These are phyloP conservation scores for Ceratonia siliqua DNA, from an alignment of 306 rosid genomes.

Conservation along the genomic window DNA sequence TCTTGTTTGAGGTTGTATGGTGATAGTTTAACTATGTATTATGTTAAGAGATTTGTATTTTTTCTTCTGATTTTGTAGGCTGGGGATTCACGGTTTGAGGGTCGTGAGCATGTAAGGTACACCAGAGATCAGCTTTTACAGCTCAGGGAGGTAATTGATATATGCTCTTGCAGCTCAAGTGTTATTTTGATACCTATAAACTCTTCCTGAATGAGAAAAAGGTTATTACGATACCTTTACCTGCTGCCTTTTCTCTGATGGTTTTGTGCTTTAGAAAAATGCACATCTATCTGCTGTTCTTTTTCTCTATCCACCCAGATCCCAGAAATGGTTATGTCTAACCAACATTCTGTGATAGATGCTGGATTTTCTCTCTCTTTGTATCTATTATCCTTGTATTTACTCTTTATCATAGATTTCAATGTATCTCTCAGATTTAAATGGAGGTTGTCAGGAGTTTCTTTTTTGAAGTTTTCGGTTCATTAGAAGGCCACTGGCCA, in stretches of 20 bases:
- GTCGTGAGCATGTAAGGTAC: constrained; percentile 75
- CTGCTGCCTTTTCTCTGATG: neutral
- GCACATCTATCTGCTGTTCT: neutral
- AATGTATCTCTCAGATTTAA: neutral
- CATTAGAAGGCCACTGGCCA: neutral
- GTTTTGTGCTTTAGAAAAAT: neutral
- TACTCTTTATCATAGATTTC: neutral
- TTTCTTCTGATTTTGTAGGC: constrained; percentile 50
- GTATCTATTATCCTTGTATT: neutral
- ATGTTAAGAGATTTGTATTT: constrained; percentile 7
- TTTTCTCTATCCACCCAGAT: neutral
- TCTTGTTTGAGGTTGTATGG: constrained; percentile 21
- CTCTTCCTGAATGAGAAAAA: neutral
- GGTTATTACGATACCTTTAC: neutral
- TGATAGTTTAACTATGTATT: constrained; percentile 5
- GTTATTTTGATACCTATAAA: neutral
- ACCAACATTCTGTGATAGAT: neutral
- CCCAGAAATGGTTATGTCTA: neutral
- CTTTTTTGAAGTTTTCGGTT: neutral
- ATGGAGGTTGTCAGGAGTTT: neutral
- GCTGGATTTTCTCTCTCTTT: neutral
- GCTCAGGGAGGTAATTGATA: constrained; percentile 66
- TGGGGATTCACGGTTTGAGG: constrained; percentile 89
- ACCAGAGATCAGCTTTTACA: constrained; percentile 74
- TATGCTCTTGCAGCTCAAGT: constrained; percentile 2